Evolutionary conservation across 768 basidiomycete genomes (phyloP).

Genomic region (Trametes cinnabarina): DNA sequence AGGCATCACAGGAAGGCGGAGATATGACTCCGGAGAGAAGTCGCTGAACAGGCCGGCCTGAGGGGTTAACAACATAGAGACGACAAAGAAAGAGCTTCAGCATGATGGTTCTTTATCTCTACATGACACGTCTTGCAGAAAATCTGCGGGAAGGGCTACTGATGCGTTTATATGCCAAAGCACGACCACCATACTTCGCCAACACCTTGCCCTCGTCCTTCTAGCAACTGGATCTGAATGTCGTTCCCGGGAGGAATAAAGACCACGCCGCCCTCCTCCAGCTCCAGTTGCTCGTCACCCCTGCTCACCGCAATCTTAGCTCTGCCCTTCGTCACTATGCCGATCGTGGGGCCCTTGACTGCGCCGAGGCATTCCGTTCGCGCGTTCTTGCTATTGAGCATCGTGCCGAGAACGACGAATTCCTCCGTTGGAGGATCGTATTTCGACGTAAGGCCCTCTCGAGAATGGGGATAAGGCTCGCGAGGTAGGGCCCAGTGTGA

Average conservation of each 20-base stretch:
- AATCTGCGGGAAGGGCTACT: too few species aligned
- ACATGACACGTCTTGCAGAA: too few species aligned
- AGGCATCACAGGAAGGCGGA: too few species aligned
- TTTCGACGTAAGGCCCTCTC: constrained; percentile 16
- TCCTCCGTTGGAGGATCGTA: constrained; percentile 31
- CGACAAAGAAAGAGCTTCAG: too few species aligned
- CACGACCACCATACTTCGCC: constrained; percentile 30
- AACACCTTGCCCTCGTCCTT: constrained; percentile 11
- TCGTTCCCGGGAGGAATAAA: constrained; percentile 25
- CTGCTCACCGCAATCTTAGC: constrained; percentile 12
- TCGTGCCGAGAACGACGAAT: constrained; percentile 29
- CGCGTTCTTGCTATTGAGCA: constrained; percentile 6
- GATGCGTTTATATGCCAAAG: constrained; percentile 14
- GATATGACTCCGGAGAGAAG: too few species aligned
- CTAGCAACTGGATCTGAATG: constrained; percentile 15
- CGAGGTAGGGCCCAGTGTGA: constrained; percentile 24
- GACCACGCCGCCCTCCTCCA: constrained; percentile 25
- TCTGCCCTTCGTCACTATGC: constrained; percentile 24
- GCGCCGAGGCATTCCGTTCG: constrained; percentile 12
- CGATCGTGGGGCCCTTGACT: constrained; percentile 26
- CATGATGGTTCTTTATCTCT: too few species aligned
- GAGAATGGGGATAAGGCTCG: constrained; percentile 16
- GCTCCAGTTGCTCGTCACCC: constrained; percentile 13
- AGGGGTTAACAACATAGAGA: too few species aligned
- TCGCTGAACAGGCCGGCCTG: too few species aligned